Evolutionary conservation across 2,329 filamentous ascomycete genomes (phyloP).

Genomic region (Colletotrichum costaricense): DNA sequence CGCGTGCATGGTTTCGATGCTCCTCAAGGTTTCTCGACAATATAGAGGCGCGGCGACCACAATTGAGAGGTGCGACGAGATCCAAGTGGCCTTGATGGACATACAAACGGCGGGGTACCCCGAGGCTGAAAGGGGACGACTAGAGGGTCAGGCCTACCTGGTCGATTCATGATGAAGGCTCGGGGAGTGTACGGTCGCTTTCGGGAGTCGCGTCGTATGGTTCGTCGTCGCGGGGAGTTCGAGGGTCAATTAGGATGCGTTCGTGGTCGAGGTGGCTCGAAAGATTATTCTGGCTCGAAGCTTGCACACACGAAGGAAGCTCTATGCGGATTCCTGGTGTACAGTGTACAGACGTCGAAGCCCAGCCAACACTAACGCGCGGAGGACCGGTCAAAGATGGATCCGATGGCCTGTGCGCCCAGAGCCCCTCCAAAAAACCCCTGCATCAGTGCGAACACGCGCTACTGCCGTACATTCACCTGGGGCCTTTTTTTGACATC

Average conservation of each 20-base stretch:
- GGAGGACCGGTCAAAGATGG: conserved; percentile 37
- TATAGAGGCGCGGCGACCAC: not conserved
- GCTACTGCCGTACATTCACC: conserved; percentile 13
- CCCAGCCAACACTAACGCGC: conserved; percentile 32
- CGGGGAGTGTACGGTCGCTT: conserved; percentile 19
- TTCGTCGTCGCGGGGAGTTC: conserved; percentile 28
- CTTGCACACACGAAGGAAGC: conserved; percentile 29
- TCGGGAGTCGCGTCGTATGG: conserved; percentile 30
- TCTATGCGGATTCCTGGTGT: conserved; percentile 32
- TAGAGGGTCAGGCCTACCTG: conserved; percentile 59
- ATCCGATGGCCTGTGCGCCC: conserved; percentile 35
- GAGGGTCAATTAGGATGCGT: conserved; percentile 30
- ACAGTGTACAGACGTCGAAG: conserved; percentile 27
- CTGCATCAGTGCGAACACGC: conserved; percentile 15
- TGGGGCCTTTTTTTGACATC: conserved; percentile 33
- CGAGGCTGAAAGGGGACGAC: conserved; percentile 35
- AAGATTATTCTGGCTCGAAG: conserved; percentile 26
- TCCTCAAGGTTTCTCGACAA: not conserved
- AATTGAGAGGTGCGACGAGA: conserved; percentile 13
- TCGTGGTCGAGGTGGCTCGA: conserved; percentile 33
- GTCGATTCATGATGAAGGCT: conserved; percentile 65
- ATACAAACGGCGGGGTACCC: conserved; percentile 32
- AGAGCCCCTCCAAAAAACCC: conserved; percentile 30
- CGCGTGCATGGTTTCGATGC: conserved; percentile 4
- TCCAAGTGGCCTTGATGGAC: conserved; percentile 23